Percentiles rank a stretch among this genome's conserved stretches.
Conservation (phyloP, 192 early-diverging fungal genomes). For the Diversispora eburnea region DNA sequence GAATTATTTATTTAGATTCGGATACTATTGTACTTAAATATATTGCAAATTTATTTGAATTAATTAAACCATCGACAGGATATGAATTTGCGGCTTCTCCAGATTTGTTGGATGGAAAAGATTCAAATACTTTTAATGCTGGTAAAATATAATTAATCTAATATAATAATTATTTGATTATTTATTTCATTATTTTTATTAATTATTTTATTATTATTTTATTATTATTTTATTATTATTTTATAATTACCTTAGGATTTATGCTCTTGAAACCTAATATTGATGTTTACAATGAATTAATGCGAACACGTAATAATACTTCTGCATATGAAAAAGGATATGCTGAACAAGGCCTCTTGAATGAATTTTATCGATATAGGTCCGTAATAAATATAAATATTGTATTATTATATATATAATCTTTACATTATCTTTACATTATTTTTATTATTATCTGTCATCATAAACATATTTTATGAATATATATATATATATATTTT, state of each 20-base stretch:
- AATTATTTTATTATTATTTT: neutral
- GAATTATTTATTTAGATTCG: constrained; percentile 8
- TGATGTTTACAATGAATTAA: constrained; percentile 2
- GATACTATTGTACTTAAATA: neutral
- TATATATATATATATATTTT: too few relatives aligned
- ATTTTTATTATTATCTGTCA: neutral
- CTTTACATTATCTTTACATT: neutral
- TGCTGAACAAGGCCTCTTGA: constrained; percentile 13
- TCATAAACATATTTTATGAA: neutral
- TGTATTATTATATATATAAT: neutral
- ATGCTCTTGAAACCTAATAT: constrained; percentile 4
- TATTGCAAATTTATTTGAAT: neutral
- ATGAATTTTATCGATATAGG: constrained; percentile 16
- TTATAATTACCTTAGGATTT: constrained; percentile 8
- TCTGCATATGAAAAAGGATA: neutral
- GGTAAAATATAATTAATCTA: neutral
- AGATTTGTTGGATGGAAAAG: neutral
- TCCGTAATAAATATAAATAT: neutral
- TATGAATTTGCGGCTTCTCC: constrained; percentile 8
- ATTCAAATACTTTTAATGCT: neutral
- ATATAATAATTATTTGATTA: neutral
- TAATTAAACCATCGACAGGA: neutral
- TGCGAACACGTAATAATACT: constrained; percentile 4
- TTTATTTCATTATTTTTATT: neutral
- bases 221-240: neutral